Percentiles rank a stretch among this genome's conserved stretches.
Evolutionary conservation across 441 rosid species (phyloP).

Genomic region (Arabidopsis lyrata): DNA sequence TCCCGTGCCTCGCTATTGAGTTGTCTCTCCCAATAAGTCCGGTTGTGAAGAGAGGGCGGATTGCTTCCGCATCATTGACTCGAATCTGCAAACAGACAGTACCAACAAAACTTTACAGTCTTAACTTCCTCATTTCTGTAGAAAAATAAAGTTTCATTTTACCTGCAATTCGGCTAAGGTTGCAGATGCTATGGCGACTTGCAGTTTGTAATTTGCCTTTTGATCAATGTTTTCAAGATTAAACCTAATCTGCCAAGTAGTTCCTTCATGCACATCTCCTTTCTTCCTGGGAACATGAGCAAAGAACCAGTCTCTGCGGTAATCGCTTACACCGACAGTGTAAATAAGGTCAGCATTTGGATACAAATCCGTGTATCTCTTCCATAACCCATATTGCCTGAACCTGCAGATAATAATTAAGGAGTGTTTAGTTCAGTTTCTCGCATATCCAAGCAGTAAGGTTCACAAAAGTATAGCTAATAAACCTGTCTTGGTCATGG

Average conservation of each 20-base stretch:
- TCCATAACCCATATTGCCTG: conserved; percentile 92
- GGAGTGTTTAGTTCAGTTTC: conserved; percentile 11
- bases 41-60: conserved; percentile 67
- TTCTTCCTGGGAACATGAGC: conserved; percentile 80
- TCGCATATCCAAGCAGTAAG: conserved; percentile 20
- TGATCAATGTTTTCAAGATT: conserved; percentile 57
- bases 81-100: conserved; percentile 55
- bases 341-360: conserved; percentile 72
- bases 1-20: conserved; percentile 76
- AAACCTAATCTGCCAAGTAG: conserved; percentile 80
- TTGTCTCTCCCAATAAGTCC: conserved; percentile 82
- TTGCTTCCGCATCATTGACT: conserved; percentile 58
- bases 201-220: conserved; percentile 61
- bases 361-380: conserved; percentile 73
- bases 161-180: conserved; percentile 92
- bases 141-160: conserved; percentile 26
- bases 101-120: conserved; percentile 2
- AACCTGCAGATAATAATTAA: conserved; percentile 53
- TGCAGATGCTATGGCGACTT: conserved; percentile 88
- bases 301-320: conserved; percentile 75
- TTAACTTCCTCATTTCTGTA: not conserved
- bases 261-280: conserved; percentile 44
- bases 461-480: conserved; percentile 31
- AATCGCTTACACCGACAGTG: conserved; percentile 61
- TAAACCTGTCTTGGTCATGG: conserved; percentile 67